These are phyloP conservation scores for Postia placenta DNA, from an alignment of 768 basidiomycete genomes.

Conservation along the genomic window DNA sequence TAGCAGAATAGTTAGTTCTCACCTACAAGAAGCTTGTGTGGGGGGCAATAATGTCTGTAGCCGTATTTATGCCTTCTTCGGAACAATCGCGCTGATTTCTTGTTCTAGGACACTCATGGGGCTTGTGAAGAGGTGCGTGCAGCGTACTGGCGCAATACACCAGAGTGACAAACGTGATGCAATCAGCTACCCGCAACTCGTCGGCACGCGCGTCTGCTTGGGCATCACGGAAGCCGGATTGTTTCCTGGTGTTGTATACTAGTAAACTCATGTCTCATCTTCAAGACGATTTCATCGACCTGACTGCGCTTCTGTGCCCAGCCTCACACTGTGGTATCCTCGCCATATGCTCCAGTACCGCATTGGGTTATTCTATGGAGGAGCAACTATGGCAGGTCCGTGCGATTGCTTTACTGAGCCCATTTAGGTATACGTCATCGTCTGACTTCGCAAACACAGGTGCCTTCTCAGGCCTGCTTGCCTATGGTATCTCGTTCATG, in stretches of 20 bases:
- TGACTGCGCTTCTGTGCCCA: background rate
- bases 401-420: background rate
- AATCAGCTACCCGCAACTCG: slow-evolving; percentile 55
- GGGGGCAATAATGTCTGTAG: slow-evolving; percentile 54
- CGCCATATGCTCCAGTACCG: slow-evolving; percentile 24
- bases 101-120: slow-evolving; percentile 68
- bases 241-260: slow-evolving; percentile 71
- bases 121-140: slow-evolving; percentile 56
- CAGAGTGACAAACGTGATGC: background rate
- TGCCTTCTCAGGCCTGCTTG: slow-evolving; percentile 27
- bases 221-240: slow-evolving; percentile 66
- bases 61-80: background rate
- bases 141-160: no score
- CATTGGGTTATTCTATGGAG: slow-evolving; percentile 23
- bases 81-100: no score
- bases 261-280: slow-evolving; percentile 31
- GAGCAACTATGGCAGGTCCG: slow-evolving; percentile 19
- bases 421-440: background rate
- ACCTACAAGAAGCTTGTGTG: slow-evolving; percentile 50
- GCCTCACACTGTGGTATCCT: slow-evolving; percentile 23
- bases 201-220: slow-evolving; percentile 50
- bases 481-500: slow-evolving; percentile 31
- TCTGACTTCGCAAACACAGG: background rate
- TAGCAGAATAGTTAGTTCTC: background rate
- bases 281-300: background rate